Base-by-base conservation (phyloP, 23 red algal species). In the Agarophyton chilense region DNA sequence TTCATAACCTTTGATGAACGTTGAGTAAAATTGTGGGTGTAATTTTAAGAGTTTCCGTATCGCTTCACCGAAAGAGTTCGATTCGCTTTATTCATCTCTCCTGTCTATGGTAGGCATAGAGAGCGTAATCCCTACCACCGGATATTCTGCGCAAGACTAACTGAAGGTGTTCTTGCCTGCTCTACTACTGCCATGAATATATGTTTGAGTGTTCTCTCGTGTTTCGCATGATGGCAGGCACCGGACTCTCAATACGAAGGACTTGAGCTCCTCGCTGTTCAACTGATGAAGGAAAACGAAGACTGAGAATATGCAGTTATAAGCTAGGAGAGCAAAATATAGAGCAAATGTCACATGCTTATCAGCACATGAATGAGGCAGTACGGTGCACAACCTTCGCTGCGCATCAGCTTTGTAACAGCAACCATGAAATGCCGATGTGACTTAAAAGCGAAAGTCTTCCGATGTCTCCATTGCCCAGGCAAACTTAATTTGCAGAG, bases 391-490 rank as follows among this genome's bases (percentile, higher is more conserved):
- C 6, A 58, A 28, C 55, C 22, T 17, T 58, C 60, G 6, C 6
- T 2, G 10, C 14, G 56, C n/a, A 25, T 61, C 56, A 9, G 56
- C 1, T 61, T 61, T 8, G 19, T 31, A 8, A 2, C 25, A 26
- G 24, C 5, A 4, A 2, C 56, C 56, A 25, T 29, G 22, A 45
- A 53, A 40, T 41, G 71, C 50, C 9, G 11, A 55, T 6, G 4
- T 55, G 52, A 55, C 19, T 55, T 41, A 87, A 64, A 89, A 89
- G 36, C 72, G 85, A 52, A 78, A 89, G 73, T 89, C 73, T 60
- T 89, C 85, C 55, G 90, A 93, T 22, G 52, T 90, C 44, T 86
- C 80, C 97, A 99, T 99, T n/a, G 92, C 91, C 97, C 97, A 99
- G 14, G 81, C 51, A 64, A 99, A 99, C 84, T 99, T 99, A 4